Evolutionary conservation across 1,284 basidiomycete species (phyloP), one percentile per base, ranked within the genome.

Genomic region (Sanghuangporus sanghuang): DNA sequence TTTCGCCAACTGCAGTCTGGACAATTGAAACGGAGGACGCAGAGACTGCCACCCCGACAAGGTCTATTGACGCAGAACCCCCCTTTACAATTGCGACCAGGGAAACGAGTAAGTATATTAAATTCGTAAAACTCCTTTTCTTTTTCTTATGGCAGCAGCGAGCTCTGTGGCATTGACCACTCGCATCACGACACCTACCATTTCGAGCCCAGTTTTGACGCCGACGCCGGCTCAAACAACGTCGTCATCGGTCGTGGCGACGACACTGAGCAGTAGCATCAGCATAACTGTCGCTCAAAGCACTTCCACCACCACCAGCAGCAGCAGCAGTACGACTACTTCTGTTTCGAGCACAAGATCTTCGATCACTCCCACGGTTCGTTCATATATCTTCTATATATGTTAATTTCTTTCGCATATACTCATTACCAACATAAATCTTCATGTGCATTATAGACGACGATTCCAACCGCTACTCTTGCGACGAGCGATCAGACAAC

Each of bases 261-360:
- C 32, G 2, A 44, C 16, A 11, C 2, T 16, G 8, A 6, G 18
- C 50, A 52, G 50, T 52, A 11, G 9, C 3, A 35, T 12, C 50
- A 23, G 6, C 40, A 12, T 35, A 35, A 12, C 21, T n/a, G 32
- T 4, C 14, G 23, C 7, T 42, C n/a, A 50, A 11, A 46, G 3
- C 27, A 38, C 53, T 36, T 40, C 27, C 38, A n/a, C n/a, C n/a
- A n/a, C n/a, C n/a, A n/a, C n/a, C n/a, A n/a, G n/a, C n/a, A n/a
- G n/a, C n/a, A 59, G 57, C 44, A 49, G 32, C 42, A 49, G 56
- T 23, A 57, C 56, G 56, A 57, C 56, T 16, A 57, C 11, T 18
- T 40, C 44, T 11, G 50, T 23, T 59, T 5, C 32, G 39, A 60
- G 46, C 35, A 40, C 48, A 14, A 60, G 16, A 7, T 54, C 53